A percentile compares a stretch with the other conserved stretches of the same genome.
phyloP scores from a whole-genome alignment of 768 basidiomycete species.

The Dendrothele bispora region DNA sequence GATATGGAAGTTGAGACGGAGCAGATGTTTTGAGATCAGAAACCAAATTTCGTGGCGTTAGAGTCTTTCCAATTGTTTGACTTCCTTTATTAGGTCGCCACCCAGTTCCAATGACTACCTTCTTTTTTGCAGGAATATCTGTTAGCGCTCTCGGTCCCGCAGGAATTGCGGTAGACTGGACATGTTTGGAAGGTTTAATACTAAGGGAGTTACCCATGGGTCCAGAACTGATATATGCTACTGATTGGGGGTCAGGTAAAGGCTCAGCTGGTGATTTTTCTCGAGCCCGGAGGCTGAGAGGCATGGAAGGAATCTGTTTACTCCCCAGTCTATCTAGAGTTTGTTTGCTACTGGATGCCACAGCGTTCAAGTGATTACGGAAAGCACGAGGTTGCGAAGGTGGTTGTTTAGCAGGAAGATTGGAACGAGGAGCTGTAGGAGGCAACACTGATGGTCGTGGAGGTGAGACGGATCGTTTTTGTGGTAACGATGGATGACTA shows the following conservation, averaged over 20 bases:
- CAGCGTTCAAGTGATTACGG: slow-evolving; percentile 21
- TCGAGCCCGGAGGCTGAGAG: slow-evolving; percentile 18
- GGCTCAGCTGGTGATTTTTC: slow-evolving; percentile 23
- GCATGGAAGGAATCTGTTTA: slow-evolving; percentile 4
- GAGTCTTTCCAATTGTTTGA: background rate
- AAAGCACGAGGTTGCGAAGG: background rate
- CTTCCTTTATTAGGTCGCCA: slow-evolving; percentile 35
- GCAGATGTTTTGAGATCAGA: no score
- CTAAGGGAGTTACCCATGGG: slow-evolving; percentile 53
- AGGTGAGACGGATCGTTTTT: no score
- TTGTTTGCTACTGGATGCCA: slow-evolving; percentile 40
- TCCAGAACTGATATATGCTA: slow-evolving; percentile 40
- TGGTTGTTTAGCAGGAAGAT: background rate
- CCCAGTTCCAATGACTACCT: slow-evolving; percentile 45
- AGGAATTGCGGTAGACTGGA: slow-evolving; percentile 20
- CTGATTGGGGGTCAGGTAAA: slow-evolving; percentile 34
- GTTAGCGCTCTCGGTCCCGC: slow-evolving; percentile 22
- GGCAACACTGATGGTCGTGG: background rate
- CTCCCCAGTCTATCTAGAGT: slow-evolving; percentile 14
- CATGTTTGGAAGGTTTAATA: slow-evolving; percentile 46
- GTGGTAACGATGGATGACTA: no score
- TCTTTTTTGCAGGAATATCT: slow-evolving; percentile 30
- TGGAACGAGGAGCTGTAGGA: background rate
- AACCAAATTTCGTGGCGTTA: background rate
- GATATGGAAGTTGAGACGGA: background rate